Evolutionary conservation across 306 rosid genomes (phyloP).

Genomic region (Lathyrus tuberosus): DNA sequence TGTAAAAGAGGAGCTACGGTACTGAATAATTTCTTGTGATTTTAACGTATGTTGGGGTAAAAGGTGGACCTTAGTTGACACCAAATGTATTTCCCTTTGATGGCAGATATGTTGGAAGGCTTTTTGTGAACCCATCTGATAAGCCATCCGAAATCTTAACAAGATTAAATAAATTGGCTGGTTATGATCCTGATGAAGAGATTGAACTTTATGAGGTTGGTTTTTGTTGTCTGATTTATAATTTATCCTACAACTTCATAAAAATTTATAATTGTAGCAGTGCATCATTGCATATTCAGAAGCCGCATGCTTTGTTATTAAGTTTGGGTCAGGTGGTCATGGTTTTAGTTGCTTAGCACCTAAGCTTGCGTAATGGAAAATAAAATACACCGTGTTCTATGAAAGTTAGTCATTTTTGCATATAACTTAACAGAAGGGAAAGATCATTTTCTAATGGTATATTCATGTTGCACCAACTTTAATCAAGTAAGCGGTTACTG

Average conservation of each 20-base stretch:
- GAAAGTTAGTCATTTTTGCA: not conserved
- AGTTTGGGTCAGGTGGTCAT: not conserved
- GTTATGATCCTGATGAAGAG: not conserved
- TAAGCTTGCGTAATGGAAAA: not conserved
- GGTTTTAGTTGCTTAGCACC: not conserved
- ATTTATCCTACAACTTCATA: not conserved
- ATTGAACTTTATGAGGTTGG: not conserved
- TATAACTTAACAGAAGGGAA: not conserved
- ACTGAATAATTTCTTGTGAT: not conserved
- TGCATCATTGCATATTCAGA: too few species aligned
- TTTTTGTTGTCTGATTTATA: not conserved
- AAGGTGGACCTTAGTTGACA: not conserved
- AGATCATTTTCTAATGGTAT: not conserved
- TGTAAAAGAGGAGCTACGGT: not conserved
- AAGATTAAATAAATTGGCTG: not conserved
- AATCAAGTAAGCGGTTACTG: not conserved
- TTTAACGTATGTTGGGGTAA: not conserved
- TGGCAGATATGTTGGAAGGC: slow-evolving; percentile 3
- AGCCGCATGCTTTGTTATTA: too few species aligned
- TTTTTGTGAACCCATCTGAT: not conserved
- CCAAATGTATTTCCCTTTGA: not conserved
- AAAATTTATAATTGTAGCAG: too few species aligned
- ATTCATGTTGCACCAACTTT: not conserved
- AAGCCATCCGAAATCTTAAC: not conserved
- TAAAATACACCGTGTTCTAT: not conserved